A percentile compares a stretch with the other conserved stretches of the same genome.
phyloP scores from a whole-genome alignment of 192 early-diverging fungal species.

The Mortierella claussenii region DNA sequence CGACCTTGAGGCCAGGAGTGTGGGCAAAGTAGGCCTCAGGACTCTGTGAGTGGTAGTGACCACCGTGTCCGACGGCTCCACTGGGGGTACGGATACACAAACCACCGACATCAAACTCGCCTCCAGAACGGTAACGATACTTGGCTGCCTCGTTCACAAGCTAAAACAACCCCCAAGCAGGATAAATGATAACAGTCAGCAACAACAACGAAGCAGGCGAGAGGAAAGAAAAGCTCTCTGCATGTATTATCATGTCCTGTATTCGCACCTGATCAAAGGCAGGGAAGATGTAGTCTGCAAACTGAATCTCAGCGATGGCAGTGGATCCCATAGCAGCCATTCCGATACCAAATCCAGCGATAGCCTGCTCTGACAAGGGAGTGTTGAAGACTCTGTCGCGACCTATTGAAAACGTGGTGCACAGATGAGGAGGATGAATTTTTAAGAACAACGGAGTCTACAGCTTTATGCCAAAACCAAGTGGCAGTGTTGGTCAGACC shows the following conservation, averaged over 20 bases:
- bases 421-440: no score
- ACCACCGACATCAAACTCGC: conserved; percentile 89
- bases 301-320: conserved; percentile 98
- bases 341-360: conserved; percentile 95
- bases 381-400: conserved; percentile 96
- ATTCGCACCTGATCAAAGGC: conserved; percentile 95
- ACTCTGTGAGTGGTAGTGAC: conserved; percentile 94
- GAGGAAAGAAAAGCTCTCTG: no score
- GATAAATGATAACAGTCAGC: no score
- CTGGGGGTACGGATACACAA: conserved; percentile 92
- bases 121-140: conserved; percentile 95
- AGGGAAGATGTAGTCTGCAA: conserved; percentile 98
- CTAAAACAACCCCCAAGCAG: conserved; percentile 36
- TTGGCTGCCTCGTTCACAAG: conserved; percentile 98
- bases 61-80: conserved; percentile 96
- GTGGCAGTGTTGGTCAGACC: neutral
- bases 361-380: conserved; percentile 94
- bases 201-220: no score
- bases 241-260: no score
- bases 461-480: neutral
- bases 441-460: neutral
- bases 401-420: no score
- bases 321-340: conserved; percentile 95
- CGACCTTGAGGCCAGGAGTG: conserved; percentile 92
- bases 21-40: conserved; percentile 98